Conservation (phyloP, 2,329 filamentous ascomycete genomes). For the Setomelanomma holmii region DNA sequence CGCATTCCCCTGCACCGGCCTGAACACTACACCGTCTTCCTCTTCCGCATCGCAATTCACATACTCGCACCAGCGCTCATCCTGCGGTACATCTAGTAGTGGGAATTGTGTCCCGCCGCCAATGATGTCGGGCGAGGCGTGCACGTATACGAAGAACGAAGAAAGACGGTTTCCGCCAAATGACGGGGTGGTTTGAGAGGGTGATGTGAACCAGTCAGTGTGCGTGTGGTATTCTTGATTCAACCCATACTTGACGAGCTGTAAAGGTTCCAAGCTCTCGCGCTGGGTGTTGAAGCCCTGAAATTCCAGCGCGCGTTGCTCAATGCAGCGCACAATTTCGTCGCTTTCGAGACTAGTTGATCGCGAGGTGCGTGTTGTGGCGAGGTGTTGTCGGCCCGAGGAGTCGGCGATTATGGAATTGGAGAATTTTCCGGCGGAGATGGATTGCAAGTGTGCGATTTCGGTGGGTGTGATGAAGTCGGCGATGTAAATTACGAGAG, state of each 20-base stretch:
- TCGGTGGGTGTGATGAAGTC: slow-evolving; percentile 60
- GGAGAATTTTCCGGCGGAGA: slow-evolving; percentile 53
- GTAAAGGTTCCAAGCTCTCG: slow-evolving; percentile 58
- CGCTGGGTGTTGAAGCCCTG: slow-evolving; percentile 60
- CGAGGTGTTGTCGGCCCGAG: slow-evolving; percentile 28
- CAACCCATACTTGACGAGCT: slow-evolving; percentile 55
- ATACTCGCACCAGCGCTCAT: slow-evolving; percentile 61
- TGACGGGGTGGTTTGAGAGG: slow-evolving; percentile 22
- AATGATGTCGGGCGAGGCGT: slow-evolving; percentile 49
- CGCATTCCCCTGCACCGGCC: slow-evolving; percentile 62
- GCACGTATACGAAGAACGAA: slow-evolving; percentile 68
- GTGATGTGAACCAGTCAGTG: slow-evolving; percentile 59
- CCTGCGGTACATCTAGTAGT: slow-evolving; percentile 53
- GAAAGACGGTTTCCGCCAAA: slow-evolving; percentile 52
- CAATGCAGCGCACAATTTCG: slow-evolving; percentile 61
- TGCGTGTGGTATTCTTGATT: slow-evolving; percentile 63
- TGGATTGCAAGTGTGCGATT: slow-evolving; percentile 56
- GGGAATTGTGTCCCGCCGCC: slow-evolving; percentile 68
- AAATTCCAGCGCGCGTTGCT: slow-evolving; percentile 61
- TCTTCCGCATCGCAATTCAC: slow-evolving; percentile 57
- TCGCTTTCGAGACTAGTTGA: slow-evolving; percentile 43
- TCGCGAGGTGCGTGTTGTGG: slow-evolving; percentile 27
- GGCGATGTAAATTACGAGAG: slow-evolving; percentile 64
- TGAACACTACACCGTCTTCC: slow-evolving; percentile 61
- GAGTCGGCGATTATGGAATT: slow-evolving; percentile 28